Base-by-base conservation (phyloP, 768 basidiomycete genomes). In the Pleurotus eryngii region DNA sequence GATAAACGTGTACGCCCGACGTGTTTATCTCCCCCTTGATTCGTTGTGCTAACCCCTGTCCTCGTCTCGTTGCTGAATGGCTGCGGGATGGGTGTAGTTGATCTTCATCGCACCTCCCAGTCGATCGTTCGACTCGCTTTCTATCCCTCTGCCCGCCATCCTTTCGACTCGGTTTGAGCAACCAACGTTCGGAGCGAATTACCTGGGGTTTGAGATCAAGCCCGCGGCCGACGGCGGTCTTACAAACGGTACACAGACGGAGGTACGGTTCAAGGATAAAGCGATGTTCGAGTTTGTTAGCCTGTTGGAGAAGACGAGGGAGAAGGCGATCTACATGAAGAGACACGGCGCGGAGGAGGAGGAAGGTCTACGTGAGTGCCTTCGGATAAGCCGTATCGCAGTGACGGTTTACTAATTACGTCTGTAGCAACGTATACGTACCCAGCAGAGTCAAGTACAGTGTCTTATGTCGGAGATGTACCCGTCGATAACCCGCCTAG, bases 261-360 rank as follows among this genome's bases (percentile, higher is more conserved):
- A 91, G 69, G 72, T 92, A 40, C 81, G 89, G 56, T 80, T 89
- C 67, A 81, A 79, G 67, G 79, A 89, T 65, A 76, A 79, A 45
- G 80, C 83, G 11, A 82, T 91, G 76, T 90, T 90, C 64, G 77
- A 84, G 66, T 93, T 93, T 63, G 83, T 86, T 38, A 82, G 80
- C 48, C 68, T 83, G 22, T 70, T 93, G 53, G 89, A 90, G 72
- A 92, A 92, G 76, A 82, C 87, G 35, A 80, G 90, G 50, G 89
- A 92, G 72, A 74, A 81, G 47, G 83, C 83, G 14, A 82, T 90
- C 50, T 89, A 86, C 63, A 90, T 90, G 89, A 85, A 76, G 67
- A 74, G 87, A 47, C 83, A 84, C 67, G 65, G 68, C 42, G 70
- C 73, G 47, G 65, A 64, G 12, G 82, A 84, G 48, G 80, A 84